These are phyloP conservation scores for Coemansia sp. DNA, from an alignment of 192 early-diverging fungal genomes.

Conservation along the genomic window DNA sequence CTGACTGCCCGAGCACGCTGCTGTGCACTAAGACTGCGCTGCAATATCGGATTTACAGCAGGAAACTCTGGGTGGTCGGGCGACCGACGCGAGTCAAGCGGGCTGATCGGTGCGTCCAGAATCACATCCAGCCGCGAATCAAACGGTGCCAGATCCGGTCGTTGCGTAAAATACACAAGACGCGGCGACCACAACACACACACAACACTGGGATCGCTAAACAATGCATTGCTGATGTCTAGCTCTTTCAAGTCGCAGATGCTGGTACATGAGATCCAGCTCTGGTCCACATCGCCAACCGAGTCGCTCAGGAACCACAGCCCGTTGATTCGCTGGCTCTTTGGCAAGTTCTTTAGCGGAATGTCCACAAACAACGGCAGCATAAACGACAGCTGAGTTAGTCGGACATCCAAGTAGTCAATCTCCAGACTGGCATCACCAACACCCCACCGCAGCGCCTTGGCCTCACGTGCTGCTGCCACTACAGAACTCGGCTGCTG, in stretches of 20 bases:
- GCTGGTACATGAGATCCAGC: conserved; percentile 39
- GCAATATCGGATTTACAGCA: neutral
- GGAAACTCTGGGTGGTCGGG: neutral
- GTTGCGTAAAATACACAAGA: conserved; percentile 55
- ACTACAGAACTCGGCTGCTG: neutral
- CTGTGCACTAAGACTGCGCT: conserved; percentile 27
- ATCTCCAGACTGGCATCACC: conserved; percentile 54
- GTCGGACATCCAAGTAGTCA: conserved; percentile 53
- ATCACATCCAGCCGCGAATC: conserved; percentile 19
- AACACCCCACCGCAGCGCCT: conserved; percentile 50
- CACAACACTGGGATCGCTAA: conserved; percentile 40
- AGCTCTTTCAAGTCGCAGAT: conserved; percentile 49
- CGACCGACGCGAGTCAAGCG: conserved; percentile 1
- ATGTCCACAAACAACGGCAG: conserved; percentile 46
- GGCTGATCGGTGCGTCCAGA: conserved; percentile 12
- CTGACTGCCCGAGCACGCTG: conserved; percentile 32
- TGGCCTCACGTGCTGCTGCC: conserved; percentile 5
- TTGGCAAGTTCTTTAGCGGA: conserved; percentile 2
- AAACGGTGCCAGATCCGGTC: conserved; percentile 36
- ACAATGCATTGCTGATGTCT: conserved; percentile 38
- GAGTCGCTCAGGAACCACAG: conserved; percentile 30
- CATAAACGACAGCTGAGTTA: conserved; percentile 39
- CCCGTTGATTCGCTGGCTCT: conserved; percentile 16
- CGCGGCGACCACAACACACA: conserved; percentile 53
- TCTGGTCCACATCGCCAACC: conserved; percentile 22